Evolutionary conservation across 768 basidiomycete species (phyloP), one percentile per base, ranked within the genome.

Genomic region (Tylopilus rubrobrunneus): DNA sequence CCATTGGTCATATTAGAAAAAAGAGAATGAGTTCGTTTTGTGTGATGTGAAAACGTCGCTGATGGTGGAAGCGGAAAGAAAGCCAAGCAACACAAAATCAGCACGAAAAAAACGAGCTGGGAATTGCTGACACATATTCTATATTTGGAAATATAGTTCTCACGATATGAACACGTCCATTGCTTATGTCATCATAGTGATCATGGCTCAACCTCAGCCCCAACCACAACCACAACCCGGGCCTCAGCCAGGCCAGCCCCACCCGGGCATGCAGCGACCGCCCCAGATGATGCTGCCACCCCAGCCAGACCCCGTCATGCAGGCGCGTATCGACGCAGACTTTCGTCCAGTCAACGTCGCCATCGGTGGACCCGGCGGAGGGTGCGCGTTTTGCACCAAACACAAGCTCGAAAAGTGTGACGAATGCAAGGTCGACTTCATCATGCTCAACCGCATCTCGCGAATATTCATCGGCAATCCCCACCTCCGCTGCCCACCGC

Each of bases 1-100:
- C 87, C 89, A 91, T 90, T 90, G 78, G 87, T 85, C 89, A 91
- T 91, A 89, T 86, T 80, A 78, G 70, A 68, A 31, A 31, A 57
- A 31, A 57, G 52, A 60, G 64, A 67, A 66, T 45, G 62, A 25
- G 53, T 56, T 56, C 56, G 63, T 65, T 68, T 51, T 64, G 61
- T 59, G 59, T 50, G 51, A 49, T 63, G 66, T 67, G 57, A 55
- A 34, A 2, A 14, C 14, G 67, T 62, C 53, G 70, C 53, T 62
- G 70, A 54, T 60, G 70, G 60, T 51, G 49, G 55, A 34, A 28
- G 44, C 45, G 57, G 65, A 60, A 68, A 62, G 59, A 64, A 52
- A 64, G 40, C 56, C 45, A 34, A 61, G 41, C 15, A 40, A 19
- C 11, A 52, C 59, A 31, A 49, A 60, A 55, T 48, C 41, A 40